phyloP scores from a whole-genome alignment of 1,284 basidiomycete species.

The Melampsora abietis-canadensis region DNA sequence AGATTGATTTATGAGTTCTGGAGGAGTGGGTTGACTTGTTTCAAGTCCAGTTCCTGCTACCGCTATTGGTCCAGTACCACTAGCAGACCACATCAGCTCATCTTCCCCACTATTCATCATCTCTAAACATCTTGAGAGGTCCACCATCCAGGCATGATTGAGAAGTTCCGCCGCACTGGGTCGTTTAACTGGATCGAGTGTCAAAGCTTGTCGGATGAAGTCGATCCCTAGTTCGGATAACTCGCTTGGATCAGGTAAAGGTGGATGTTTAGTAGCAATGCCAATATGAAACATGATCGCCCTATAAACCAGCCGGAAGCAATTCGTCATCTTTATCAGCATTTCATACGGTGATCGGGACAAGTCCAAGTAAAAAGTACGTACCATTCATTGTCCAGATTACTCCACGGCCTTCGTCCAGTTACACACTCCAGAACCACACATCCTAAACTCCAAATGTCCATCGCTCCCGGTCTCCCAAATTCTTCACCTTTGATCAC shows the following conservation, averaged over 20 bases:
- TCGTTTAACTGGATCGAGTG: slow-evolving; percentile 76
- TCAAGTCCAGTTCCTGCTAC: background rate
- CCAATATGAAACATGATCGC: slow-evolving; percentile 99
- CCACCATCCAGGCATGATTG: slow-evolving; percentile 78
- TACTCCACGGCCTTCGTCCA: slow-evolving; percentile 95
- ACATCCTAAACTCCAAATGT: slow-evolving; percentile 95
- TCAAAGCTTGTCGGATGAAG: slow-evolving; percentile 89
- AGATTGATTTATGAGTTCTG: background rate
- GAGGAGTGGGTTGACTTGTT: background rate
- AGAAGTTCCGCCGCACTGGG: slow-evolving; percentile 82
- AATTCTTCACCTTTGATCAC: slow-evolving; percentile 73
- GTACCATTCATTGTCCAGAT: slow-evolving; percentile 97
- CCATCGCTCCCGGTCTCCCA: slow-evolving; percentile 90
- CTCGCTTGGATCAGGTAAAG: slow-evolving; percentile 84
- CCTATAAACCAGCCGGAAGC: slow-evolving; percentile 58
- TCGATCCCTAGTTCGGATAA: slow-evolving; percentile 84
- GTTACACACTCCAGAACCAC: slow-evolving; percentile 95
- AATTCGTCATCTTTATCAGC: slow-evolving; percentile 49
- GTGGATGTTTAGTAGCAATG: slow-evolving; percentile 93
- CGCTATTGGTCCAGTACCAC: background rate
- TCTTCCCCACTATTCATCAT: slow-evolving; percentile 33
- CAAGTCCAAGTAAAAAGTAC: slow-evolving; percentile 50
- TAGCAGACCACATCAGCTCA: slow-evolving; percentile 1
- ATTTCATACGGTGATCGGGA: slow-evolving; percentile 7
- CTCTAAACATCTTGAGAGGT: slow-evolving; percentile 20